These are phyloP conservation scores for Magnolia kwangsiensis DNA, from an alignment of 164 flowering plant genomes.

Conservation along the genomic window DNA sequence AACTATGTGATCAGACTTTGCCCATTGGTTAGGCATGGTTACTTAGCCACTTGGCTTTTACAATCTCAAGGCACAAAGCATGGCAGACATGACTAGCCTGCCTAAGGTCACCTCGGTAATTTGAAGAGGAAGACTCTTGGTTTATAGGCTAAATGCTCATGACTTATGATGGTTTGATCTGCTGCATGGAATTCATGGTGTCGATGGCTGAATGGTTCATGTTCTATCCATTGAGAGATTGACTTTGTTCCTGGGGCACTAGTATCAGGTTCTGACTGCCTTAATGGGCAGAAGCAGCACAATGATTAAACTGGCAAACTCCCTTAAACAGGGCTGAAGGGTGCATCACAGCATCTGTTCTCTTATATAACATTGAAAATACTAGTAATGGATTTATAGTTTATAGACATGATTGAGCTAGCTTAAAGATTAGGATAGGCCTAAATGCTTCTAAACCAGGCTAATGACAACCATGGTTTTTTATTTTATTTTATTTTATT, in stretches of 20 bases:
- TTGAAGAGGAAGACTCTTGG: neutral
- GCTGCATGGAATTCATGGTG: neutral
- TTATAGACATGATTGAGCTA: neutral
- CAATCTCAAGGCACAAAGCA: neutral
- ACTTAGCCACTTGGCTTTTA: no score
- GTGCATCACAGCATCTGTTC: neutral
- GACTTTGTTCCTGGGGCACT: neutral
- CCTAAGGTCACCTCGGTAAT: neutral
- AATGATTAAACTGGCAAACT: no score
- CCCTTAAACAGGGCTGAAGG: neutral
- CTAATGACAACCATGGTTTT: no score
- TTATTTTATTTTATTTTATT: no score
- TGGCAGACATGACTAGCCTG: neutral
- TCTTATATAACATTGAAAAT: neutral
- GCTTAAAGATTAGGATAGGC: no score
- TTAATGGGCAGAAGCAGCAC: neutral
- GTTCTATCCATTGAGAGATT: neutral
- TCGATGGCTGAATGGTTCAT: neutral
- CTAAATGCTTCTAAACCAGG: no score
- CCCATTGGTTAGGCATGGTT: no score
- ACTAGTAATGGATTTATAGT: neutral
- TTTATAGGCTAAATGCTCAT: neutral
- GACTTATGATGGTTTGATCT: neutral
- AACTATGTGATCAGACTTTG: no score
- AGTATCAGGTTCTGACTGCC: no score